Percentiles rank a stretch among this genome's conserved stretches.
These are phyloP conservation scores for Solanum hybrid DNA, from an alignment of 305 asterid genomes.

Conservation along the genomic window DNA sequence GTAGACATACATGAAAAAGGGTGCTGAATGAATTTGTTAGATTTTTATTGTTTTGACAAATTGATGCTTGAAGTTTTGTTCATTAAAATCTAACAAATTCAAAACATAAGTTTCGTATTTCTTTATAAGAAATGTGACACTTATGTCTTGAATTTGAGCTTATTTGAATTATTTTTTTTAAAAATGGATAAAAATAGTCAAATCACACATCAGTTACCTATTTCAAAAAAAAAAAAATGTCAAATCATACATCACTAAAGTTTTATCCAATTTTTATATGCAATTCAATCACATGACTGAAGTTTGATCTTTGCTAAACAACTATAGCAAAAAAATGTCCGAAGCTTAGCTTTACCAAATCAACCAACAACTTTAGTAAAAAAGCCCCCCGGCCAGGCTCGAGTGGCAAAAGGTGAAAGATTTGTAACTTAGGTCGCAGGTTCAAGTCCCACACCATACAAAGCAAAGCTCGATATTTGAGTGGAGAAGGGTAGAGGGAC, in stretches of 20 bases:
- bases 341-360: background rate
- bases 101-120: too few species aligned
- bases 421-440: background rate
- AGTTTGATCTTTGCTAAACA: background rate
- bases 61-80: background rate
- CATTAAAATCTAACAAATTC: background rate
- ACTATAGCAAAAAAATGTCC: background rate
- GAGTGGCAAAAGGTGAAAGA: background rate
- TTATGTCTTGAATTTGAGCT: background rate
- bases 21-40: background rate
- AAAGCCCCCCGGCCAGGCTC: background rate
- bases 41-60: background rate
- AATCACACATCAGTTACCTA: background rate
- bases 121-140: background rate
- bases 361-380: background rate
- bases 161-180: background rate
- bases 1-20: background rate
- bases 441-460: background rate
- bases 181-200: background rate
- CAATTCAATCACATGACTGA: background rate
- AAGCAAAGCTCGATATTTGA: background rate
- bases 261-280: background rate
- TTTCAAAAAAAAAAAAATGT: background rate
- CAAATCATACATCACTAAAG: background rate
- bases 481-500: background rate